Evolutionary conservation across 2,329 filamentous ascomycete genomes (phyloP).

Genomic region (Stagonosporopsis vannaccii): DNA sequence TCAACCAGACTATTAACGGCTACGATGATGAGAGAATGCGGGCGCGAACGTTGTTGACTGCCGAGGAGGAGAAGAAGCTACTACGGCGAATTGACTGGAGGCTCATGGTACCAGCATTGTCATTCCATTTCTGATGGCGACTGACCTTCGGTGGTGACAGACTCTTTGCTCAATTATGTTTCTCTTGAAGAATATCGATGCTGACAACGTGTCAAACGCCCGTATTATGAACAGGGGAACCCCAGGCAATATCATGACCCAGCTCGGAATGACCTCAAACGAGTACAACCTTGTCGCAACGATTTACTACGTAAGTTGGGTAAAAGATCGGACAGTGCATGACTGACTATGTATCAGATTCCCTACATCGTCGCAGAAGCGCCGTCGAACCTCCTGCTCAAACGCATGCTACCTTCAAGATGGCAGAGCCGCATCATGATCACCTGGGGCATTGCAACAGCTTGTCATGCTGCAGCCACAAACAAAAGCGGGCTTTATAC

Average conservation of each 20-base stretch:
- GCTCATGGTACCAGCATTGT: constrained; percentile 14
- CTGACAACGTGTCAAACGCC: constrained; percentile 30
- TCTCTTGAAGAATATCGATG: constrained; percentile 33
- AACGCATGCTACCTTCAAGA: constrained; percentile 43
- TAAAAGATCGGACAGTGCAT: background rate
- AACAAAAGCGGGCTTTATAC: constrained; percentile 56
- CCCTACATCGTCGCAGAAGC: constrained; percentile 38
- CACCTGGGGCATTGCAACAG: constrained; percentile 33
- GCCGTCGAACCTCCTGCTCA: constrained; percentile 47
- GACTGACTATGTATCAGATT: constrained; percentile 11
- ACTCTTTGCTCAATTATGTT: constrained; percentile 31
- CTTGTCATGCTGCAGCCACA: constrained; percentile 50
- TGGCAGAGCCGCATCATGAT: constrained; percentile 45
- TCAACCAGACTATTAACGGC: constrained; percentile 13
- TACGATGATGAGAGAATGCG: constrained; percentile 23
- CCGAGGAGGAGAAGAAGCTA: constrained; percentile 56
- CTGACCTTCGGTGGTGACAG: background rate
- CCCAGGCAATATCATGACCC: constrained; percentile 27
- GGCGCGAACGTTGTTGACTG: constrained; percentile 24
- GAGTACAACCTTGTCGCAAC: constrained; percentile 41
- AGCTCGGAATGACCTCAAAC: constrained; percentile 30
- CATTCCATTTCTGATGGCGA: background rate
- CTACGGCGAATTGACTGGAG: constrained; percentile 29
- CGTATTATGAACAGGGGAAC: constrained; percentile 30
- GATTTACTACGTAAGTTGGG: constrained; percentile 42